These are phyloP conservation scores for Novymonas esmeraldas DNA, from an alignment of 208 protist genomes.

Conservation along the genomic window DNA sequence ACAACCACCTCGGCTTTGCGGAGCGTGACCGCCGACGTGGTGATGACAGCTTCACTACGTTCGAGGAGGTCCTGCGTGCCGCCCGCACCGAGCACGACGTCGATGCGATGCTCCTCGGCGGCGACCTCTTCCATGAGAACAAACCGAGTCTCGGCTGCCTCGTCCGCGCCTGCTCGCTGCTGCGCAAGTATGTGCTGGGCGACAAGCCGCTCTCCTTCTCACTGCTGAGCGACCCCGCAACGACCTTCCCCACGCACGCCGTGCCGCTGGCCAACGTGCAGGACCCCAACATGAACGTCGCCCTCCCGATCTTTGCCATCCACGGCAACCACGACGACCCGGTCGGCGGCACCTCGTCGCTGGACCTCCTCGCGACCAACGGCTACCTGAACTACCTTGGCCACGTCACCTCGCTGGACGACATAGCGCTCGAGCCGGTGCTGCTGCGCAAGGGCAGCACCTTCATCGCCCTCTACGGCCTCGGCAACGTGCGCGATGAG, in stretches of 20 bases:
- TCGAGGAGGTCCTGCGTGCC: constrained; percentile 97
- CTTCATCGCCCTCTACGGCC: constrained; percentile 97
- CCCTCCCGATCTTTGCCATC: constrained; percentile 98
- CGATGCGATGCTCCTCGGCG: constrained; percentile 97
- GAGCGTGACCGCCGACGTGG: constrained; percentile 96
- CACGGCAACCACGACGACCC: constrained; percentile 99
- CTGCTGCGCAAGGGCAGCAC: constrained; percentile 94
- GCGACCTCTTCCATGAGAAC: constrained; percentile 99
- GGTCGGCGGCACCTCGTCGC: constrained; percentile 91
- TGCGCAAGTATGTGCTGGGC: constrained; percentile 93
- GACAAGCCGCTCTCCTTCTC: constrained; percentile 89
- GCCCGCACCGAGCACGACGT: constrained; percentile 93
- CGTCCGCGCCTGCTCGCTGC: constrained; percentile 83
- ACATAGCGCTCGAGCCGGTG: constrained; percentile 94
- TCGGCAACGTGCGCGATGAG: constrained; percentile 98
- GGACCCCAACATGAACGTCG: constrained; percentile 98
- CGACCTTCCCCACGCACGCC: constrained; percentile 91
- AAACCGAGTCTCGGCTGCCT: constrained; percentile 96
- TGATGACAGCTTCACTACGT: constrained; percentile 98
- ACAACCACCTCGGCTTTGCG: constrained; percentile 97
- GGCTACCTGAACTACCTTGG: constrained; percentile 99
- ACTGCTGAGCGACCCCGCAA: constrained; percentile 91
- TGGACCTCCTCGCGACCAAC: constrained; percentile 95
- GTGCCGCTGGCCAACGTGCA: constrained; percentile 90
- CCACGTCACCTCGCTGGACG: constrained; percentile 89